Conservation (phyloP, 2,329 filamentous ascomycete genomes). For the Elsinoe batatas region DNA sequence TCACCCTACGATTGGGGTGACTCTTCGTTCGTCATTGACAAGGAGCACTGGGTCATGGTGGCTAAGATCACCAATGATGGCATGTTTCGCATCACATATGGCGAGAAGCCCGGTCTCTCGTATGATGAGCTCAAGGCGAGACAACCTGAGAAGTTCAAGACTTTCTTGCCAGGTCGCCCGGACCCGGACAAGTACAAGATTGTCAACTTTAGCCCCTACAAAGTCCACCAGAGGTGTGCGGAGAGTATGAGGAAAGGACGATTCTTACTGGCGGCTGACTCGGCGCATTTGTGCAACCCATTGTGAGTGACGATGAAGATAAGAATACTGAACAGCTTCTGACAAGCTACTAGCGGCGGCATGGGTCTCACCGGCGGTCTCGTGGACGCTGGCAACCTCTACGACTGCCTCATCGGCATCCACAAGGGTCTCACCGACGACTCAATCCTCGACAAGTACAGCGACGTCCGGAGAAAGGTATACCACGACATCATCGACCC, state of each 20-base stretch:
- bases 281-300: constrained; percentile 27
- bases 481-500: constrained; percentile 27
- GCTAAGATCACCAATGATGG: constrained; percentile 23
- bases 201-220: constrained; percentile 30
- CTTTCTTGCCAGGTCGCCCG: constrained; percentile 18
- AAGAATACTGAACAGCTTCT: background rate
- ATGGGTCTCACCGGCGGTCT: constrained; percentile 20
- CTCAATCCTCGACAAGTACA: constrained; percentile 27
- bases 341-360: constrained; percentile 14
- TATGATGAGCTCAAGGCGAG: constrained; percentile 18
- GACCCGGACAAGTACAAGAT: constrained; percentile 24
- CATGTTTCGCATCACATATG: constrained; percentile 34
- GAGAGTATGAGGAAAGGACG: constrained; percentile 24
- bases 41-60: constrained; percentile 25
- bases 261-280: constrained; percentile 29
- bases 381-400: constrained; percentile 19
- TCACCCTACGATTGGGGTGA: constrained; percentile 8
- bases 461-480: constrained; percentile 24
- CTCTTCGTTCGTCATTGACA: constrained; percentile 15
- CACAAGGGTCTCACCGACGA: constrained; percentile 18
- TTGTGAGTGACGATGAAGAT: constrained; percentile 14
- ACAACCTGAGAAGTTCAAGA: constrained; percentile 19
- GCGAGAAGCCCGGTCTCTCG: constrained; percentile 25
- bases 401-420: constrained; percentile 19
- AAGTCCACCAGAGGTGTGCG: constrained; percentile 31